A percentile compares a stretch with the other conserved stretches of the same genome.
These are phyloP conservation scores for Bipolaris oryzae DNA, from an alignment of 2,329 filamentous ascomycete species.

Conservation along the genomic window DNA sequence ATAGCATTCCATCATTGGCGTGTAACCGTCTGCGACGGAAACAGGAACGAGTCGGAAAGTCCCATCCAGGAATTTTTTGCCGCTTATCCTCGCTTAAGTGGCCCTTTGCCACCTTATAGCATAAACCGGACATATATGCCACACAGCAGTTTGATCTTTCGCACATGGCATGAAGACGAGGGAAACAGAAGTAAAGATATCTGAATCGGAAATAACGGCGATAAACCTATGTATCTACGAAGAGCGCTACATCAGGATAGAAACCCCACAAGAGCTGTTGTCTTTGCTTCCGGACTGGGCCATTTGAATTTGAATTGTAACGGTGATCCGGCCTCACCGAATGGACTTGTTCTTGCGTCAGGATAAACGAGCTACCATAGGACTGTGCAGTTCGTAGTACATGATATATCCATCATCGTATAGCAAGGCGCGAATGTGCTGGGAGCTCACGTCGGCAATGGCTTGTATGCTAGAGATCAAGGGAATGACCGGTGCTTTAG, in stretches of 20 bases:
- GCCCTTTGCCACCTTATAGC: conserved; percentile 48
- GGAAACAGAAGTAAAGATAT: conserved; percentile 51
- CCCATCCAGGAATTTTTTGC: conserved; percentile 48
- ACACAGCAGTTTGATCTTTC: conserved; percentile 51
- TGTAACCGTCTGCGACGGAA: conserved; percentile 48
- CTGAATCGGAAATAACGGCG: conserved; percentile 50
- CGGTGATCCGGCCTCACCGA: conserved; percentile 42
- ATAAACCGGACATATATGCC: conserved; percentile 55
- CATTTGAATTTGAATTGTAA: conserved; percentile 51
- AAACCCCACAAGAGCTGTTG: conserved; percentile 44
- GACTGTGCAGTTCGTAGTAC: conserved; percentile 53
- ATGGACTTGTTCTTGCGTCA: conserved; percentile 36
- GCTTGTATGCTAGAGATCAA: conserved; percentile 55
- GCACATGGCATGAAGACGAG: conserved; percentile 52
- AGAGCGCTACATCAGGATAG: conserved; percentile 38
- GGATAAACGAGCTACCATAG: conserved; percentile 52
- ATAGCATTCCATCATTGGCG: conserved; percentile 48
- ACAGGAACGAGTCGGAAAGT: conserved; percentile 34
- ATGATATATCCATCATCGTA: conserved; percentile 50
- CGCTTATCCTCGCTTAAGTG: conserved; percentile 46
- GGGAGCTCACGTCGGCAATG: conserved; percentile 50
- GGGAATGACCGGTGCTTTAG: conserved; percentile 52
- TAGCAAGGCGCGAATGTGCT: conserved; percentile 43
- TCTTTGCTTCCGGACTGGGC: conserved; percentile 49
- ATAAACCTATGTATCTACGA: conserved; percentile 51